These are phyloP conservation scores for Daldinia concentrica DNA, from an alignment of 495 filamentous ascomycete species.

Conservation along the genomic window DNA sequence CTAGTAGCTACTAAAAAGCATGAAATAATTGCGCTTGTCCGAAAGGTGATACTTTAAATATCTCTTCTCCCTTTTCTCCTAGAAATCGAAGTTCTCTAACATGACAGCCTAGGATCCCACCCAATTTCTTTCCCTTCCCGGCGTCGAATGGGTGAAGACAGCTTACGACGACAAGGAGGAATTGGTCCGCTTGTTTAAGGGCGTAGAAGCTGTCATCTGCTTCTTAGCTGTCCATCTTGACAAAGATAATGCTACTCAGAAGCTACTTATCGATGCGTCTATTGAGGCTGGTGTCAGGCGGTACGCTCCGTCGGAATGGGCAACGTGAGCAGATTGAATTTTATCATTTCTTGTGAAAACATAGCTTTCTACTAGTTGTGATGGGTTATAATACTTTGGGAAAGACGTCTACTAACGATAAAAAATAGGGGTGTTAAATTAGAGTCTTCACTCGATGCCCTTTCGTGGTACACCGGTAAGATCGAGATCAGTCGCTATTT, in stretches of 20 bases:
- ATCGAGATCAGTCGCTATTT: constrained; percentile 56
- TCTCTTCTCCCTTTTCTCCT: background rate
- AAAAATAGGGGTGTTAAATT: constrained; percentile 9
- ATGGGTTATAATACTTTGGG: background rate
- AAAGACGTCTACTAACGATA: background rate
- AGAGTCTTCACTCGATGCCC: constrained; percentile 22
- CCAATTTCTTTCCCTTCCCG: constrained; percentile 21
- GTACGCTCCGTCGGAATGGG: constrained; percentile 62
- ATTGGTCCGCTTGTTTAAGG: constrained; percentile 52
- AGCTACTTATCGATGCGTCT: constrained; percentile 62
- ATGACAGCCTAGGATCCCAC: constrained; percentile 10
- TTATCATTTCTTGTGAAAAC: background rate
- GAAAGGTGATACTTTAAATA: constrained; percentile 47
- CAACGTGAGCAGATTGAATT: constrained; percentile 31
- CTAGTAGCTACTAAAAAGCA: constrained; percentile 61
- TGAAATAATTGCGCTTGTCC: constrained; percentile 57
- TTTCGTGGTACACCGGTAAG: constrained; percentile 61
- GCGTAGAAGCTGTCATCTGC: constrained; percentile 62
- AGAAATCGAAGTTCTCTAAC: constrained; percentile 4
- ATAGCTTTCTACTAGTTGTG: background rate
- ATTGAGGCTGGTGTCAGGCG: constrained; percentile 63
- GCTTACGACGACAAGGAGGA: constrained; percentile 50
- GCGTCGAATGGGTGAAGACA: constrained; percentile 49
- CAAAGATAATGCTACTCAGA: constrained; percentile 49
- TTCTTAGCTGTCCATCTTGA: constrained; percentile 55